Evolutionary conservation across 441 rosid species (phyloP).

Genomic region (Bruguiera hainesii): DNA sequence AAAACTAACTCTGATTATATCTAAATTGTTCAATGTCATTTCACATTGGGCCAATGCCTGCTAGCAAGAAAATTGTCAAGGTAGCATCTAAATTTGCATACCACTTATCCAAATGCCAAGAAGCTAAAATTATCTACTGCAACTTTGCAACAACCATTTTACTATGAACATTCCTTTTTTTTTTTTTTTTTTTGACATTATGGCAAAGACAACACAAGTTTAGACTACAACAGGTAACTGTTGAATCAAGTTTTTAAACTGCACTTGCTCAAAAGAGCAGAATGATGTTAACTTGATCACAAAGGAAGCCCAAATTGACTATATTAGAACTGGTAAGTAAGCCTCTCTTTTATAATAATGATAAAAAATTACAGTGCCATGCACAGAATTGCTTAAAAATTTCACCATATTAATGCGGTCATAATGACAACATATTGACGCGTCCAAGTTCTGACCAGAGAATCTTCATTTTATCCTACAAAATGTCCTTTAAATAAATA

Average conservation of each 20-base stretch:
- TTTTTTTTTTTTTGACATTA: not conserved
- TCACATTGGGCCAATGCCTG: conserved; percentile 91
- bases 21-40: conserved; percentile 58
- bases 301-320: not conserved
- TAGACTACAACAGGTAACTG: not conserved
- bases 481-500: conserved; percentile 6
- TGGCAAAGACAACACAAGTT: not conserved
- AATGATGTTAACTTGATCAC: not conserved
- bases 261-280: too few relatives aligned
- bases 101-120: not conserved
- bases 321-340: not conserved
- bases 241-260: not conserved
- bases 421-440: not conserved
- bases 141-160: not conserved
- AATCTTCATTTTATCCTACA: not conserved
- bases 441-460: too few relatives aligned
- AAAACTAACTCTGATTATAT: conserved; percentile 49
- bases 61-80: conserved; percentile 15
- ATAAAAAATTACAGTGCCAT: too few relatives aligned
- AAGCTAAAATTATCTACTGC: not conserved
- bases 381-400: too few relatives aligned
- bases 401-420: not conserved
- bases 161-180: not conserved
- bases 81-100: conserved; percentile 4
- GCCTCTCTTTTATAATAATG: not conserved